These are phyloP conservation scores for Aureobasidium sp. DNA, from an alignment of 2,329 filamentous ascomycete species.

Conservation along the genomic window DNA sequence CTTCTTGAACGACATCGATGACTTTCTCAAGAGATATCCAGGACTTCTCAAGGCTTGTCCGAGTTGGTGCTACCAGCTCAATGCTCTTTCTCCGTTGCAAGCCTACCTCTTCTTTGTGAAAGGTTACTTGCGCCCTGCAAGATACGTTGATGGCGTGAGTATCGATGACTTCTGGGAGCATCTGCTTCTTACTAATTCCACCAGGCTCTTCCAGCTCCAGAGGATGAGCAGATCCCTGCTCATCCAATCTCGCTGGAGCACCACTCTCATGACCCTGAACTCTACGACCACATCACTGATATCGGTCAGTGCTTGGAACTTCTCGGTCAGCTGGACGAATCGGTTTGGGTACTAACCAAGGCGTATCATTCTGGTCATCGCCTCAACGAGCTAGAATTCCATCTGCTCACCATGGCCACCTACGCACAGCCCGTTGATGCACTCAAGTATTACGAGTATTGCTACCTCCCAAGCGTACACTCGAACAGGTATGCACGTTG, in stretches of 20 bases:
- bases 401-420: neutral
- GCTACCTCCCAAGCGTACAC: neutral
- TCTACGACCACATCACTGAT: conserved; percentile 1
- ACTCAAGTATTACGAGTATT: conserved; percentile 9
- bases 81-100: neutral
- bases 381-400: neutral
- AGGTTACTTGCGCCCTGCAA: conserved; percentile 1
- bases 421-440: conserved; percentile 6
- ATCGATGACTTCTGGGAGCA: neutral
- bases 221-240: neutral
- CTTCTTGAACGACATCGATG: conserved; percentile 6
- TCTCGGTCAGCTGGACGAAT: neutral
- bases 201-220: neutral
- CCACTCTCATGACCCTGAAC: neutral
- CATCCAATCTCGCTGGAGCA: neutral
- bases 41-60: neutral
- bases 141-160: conserved; percentile 5
- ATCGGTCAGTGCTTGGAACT: neutral
- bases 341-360: neutral
- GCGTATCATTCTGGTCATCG: neutral
- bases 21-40: neutral
- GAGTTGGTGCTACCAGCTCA: conserved; percentile 4
- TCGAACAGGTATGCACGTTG: neutral
- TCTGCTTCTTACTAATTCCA: neutral
- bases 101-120: conserved; percentile 6